A percentile compares a stretch with the other conserved stretches of the same genome.
These are phyloP conservation scores for Capronia americana DNA, from an alignment of 2,329 filamentous ascomycete genomes.

Conservation along the genomic window DNA sequence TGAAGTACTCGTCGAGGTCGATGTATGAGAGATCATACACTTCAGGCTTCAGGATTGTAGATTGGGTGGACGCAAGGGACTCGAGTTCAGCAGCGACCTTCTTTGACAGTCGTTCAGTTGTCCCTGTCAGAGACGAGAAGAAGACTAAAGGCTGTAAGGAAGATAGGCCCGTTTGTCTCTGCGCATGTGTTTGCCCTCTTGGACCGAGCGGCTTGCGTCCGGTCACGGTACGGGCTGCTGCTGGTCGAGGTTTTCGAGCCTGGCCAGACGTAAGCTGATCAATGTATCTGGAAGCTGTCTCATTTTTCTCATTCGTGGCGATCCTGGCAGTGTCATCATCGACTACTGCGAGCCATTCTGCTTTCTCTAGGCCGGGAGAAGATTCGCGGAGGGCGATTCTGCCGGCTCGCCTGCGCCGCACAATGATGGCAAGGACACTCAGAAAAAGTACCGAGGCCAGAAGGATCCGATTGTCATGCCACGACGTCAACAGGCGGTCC, in stretches of 20 bases:
- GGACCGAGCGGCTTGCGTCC: constrained; percentile 35
- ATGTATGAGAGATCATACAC: constrained; percentile 81
- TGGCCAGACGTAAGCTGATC: constrained; percentile 6
- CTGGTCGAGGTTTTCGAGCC: constrained; percentile 29
- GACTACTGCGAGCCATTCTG: constrained; percentile 23
- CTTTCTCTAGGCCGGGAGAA: constrained; percentile 33
- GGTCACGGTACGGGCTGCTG: constrained; percentile 34
- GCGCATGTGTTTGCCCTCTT: constrained; percentile 6
- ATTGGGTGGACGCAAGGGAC: constrained; percentile 39
- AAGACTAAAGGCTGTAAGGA: constrained; percentile 76
- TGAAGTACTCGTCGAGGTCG: constrained; percentile 93
- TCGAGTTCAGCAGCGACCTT: constrained; percentile 65
- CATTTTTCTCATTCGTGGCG: constrained; percentile 12
- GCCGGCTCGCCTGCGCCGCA: constrained; percentile 26
- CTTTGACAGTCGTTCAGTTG: constrained; percentile 75
- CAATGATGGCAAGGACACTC: constrained; percentile 22
- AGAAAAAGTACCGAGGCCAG: constrained; percentile 22
- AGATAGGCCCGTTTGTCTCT: constrained; percentile 12
- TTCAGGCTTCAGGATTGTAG: constrained; percentile 61
- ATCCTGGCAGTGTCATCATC: constrained; percentile 1
- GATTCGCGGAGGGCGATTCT: constrained; percentile 19
- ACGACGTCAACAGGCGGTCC: constrained; percentile 33
- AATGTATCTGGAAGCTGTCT: not conserved
- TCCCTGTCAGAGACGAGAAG: constrained; percentile 86
- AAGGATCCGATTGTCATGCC: constrained; percentile 36